phyloP scores from a whole-genome alignment of 202 grass and related monocot genomes.

The Thinopyrum obtusiflorum region DNA sequence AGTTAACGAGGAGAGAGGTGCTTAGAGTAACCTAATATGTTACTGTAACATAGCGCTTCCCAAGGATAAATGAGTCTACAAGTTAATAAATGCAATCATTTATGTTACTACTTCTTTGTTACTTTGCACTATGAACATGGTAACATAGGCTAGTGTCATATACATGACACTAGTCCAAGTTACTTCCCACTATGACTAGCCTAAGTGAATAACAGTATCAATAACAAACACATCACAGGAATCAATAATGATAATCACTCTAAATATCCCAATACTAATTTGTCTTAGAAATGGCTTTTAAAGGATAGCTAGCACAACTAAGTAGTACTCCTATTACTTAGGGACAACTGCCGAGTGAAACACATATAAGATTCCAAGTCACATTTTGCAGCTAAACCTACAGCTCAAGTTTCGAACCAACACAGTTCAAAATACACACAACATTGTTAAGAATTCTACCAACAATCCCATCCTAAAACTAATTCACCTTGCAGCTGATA shows the following conservation, averaged over 20 bases:
- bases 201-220: not conserved
- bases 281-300: not conserved
- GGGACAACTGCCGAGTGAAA: not conserved
- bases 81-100: no score
- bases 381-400: slow-evolving; percentile 2
- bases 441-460: not conserved
- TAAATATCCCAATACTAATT: not conserved
- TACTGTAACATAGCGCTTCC: no score
- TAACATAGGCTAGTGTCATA: no score
- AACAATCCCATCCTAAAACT: not conserved
- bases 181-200: no score
- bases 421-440: not conserved
- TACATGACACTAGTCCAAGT: no score
- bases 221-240: not conserved
- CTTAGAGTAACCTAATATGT: no score
- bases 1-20: no score
- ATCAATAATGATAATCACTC: not conserved
- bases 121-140: no score
- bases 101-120: no score
- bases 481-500: not conserved
- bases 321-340: not conserved
- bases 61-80: no score
- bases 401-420: not conserved
- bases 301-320: not conserved
- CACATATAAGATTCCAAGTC: not conserved